Evolutionary conservation across 257 asterid genomes (phyloP), one percentile per base, ranked within the genome.

Genomic region (Salvia splendens): DNA sequence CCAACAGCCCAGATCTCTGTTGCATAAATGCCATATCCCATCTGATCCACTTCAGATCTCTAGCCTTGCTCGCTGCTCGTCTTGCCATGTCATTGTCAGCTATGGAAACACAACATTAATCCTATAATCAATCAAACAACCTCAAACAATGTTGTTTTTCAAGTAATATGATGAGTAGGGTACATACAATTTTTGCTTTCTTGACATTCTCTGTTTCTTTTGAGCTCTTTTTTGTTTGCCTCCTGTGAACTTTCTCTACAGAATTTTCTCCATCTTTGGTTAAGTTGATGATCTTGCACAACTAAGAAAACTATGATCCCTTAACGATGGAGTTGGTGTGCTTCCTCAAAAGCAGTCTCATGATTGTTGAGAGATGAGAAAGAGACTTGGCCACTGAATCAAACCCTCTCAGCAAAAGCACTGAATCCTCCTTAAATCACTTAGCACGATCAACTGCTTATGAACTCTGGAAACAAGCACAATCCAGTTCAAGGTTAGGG

Each of bases 41-140:
- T 72, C 77, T 85, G 16, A 93, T 70, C 4, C 91, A 81, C 81
- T 83, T 90, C 81, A 93, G 42, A 71, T 93, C 97, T 76, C 90
- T 85, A 5, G 95, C 94, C 79, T 86, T 72, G 2, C 85, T 69
- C 30, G 95, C 82, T 2, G 97, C 96, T 79, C 83, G 88, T 11
- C 91, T 83, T 2, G 97, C 97, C 98, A 93, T 89, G n/a, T 83
- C 60, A 93, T 74, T 0, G 98, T 96, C 75, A 90, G 77, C 98
- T 93, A 47, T 32, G 38, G n/a, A 11, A 50, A 51, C 55, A 70
- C 28, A 20, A 36, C 41, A 36, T 4, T 7, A 46, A 52, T 17
- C 3, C 51, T 5, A 16, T 61, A 41, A 69, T 64, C 49, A 71
- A 16, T 40, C 20, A 46, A 8, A 12, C 17, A 54, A 43, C 17